Conservation (phyloP, 176 grass and related monocot genomes). For the Triticum turgidum region DNA sequence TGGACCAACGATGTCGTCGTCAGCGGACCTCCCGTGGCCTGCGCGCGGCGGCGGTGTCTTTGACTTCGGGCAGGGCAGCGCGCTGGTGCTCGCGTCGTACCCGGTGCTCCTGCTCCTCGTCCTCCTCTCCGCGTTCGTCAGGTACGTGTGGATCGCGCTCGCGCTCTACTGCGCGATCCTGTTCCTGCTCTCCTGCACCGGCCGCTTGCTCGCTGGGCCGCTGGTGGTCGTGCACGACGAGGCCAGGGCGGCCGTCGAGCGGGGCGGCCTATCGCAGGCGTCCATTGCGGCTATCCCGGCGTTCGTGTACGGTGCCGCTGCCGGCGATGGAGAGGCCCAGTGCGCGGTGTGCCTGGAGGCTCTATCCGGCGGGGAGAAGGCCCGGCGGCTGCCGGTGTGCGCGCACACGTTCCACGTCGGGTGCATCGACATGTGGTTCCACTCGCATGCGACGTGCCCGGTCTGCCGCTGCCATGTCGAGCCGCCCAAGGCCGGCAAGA, state of each 20-base stretch:
- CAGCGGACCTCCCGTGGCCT: too few species aligned
- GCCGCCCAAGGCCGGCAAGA: neutral
- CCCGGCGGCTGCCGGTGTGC: conserved; percentile 49
- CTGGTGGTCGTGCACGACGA: neutral
- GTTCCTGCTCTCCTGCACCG: neutral
- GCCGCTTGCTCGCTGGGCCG: neutral
- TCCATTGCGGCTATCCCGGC: conserved; percentile 29
- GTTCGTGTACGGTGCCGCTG: neutral
- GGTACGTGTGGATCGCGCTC: conserved; percentile 43
- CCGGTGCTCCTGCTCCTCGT: conserved; percentile 37
- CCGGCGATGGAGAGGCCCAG: neutral
- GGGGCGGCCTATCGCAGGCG: conserved; percentile 10
- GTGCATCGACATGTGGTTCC: conserved; percentile 68
- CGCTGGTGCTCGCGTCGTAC: conserved; percentile 42
- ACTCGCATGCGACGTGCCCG: conserved; percentile 57
- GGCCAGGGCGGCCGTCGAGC: neutral
- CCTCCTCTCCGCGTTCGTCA: conserved; percentile 41
- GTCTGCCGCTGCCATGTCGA: conserved; percentile 52
- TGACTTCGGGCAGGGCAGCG: neutral
- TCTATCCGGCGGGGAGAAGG: conserved; percentile 35
- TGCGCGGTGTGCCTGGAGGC: conserved; percentile 67
- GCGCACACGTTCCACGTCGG: conserved; percentile 59
- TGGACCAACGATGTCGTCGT: too few species aligned
- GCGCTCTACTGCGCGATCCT: conserved; percentile 34
- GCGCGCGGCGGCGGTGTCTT: neutral